A percentile compares a stretch with the other conserved stretches of the same genome.
phyloP scores from a whole-genome alignment of 2,329 filamentous ascomycete genomes.

The Fusarium incarnatum region DNA sequence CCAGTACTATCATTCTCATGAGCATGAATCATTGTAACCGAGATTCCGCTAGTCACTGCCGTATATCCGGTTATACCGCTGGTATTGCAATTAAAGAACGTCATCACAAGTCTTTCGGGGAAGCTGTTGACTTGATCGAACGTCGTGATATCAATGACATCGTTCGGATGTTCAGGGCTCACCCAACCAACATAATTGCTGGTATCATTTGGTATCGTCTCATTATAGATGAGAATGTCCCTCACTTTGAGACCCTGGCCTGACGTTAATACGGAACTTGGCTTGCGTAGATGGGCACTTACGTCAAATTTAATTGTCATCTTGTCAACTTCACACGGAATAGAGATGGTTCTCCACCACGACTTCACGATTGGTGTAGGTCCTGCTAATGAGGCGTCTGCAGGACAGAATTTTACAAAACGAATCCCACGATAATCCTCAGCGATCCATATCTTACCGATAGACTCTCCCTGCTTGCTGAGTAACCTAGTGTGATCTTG shows the following conservation, averaged over 20 bases:
- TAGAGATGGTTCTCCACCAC: slow-evolving; percentile 27
- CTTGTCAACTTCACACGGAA: neutral
- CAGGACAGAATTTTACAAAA: slow-evolving; percentile 4
- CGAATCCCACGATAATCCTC: slow-evolving; percentile 32
- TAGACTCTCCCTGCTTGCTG: neutral
- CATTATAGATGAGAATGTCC: slow-evolving; percentile 9
- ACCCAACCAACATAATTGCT: slow-evolving; percentile 20
- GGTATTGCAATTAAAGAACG: slow-evolving; percentile 14
- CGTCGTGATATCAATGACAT: slow-evolving; percentile 21
- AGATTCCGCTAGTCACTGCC: slow-evolving; percentile 2
- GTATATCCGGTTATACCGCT: slow-evolving; percentile 21
- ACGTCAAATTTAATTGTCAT: slow-evolving; percentile 16
- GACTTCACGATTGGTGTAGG: slow-evolving; percentile 17
- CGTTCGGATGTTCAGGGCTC: slow-evolving; percentile 9
- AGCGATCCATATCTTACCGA: slow-evolving; percentile 26
- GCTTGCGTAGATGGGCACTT: neutral
- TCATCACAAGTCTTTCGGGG: slow-evolving; percentile 16
- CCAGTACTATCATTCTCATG: neutral
- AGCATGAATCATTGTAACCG: slow-evolving; percentile 7
- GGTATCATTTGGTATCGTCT: neutral
- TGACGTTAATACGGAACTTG: neutral
- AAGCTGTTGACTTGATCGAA: neutral
- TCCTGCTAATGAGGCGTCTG: slow-evolving; percentile 1
- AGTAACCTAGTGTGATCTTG: neutral
- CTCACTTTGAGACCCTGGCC: slow-evolving; percentile 18